Evolutionary conservation across 768 basidiomycete genomes (phyloP), one percentile per base, ranked within the genome.

Genomic region (Trametes sanguinea): DNA sequence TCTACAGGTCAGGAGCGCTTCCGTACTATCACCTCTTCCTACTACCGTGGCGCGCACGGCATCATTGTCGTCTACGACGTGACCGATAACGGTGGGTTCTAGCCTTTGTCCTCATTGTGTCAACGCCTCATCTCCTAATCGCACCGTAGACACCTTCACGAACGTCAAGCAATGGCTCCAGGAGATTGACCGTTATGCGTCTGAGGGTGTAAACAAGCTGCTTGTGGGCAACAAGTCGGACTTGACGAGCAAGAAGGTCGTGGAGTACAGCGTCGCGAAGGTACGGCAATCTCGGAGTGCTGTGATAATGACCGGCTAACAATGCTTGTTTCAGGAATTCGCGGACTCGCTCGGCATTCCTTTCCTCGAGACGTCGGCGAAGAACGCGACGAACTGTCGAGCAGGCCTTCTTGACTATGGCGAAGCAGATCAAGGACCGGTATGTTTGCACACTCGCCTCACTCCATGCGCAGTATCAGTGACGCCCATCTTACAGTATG

Each of bases 11-110:
- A 99, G 76, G 97, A 99, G 76, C 87, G 95, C 33, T 98, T 98
- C 89, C 86, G 97, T 64, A 98, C 97, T 13, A 99, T 99, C 75
- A 98, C 97, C 6, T 94, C 95, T 3, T 94, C 95, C n/a, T 99
- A 99, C 83, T 99, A 99, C 81, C 87, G 97, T 62, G 97, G 97
- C 44, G 97, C 97, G 51, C 94, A 96, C 73, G 97, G 97, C 65
- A 98, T 98, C 74, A 91, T 98, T 71, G 90, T 98, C 52, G 95
- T 98, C n/a, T 98, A 98, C 80, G 92, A 94, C 74, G 95, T 98
- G 56, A 96, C 95, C 45, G 95, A 98, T 79, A 93, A 92, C 71
- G 93, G 90, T 90, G 63, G 48, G 78, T 67, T 27, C 35, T 29
- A 17, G 51, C 14, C 13, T 47, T 30, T 5, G 54, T 17, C 46